Evolutionary conservation across 2,329 filamentous ascomycete genomes (phyloP), one percentile per base, ranked within the genome.

Genomic region (Reticulascus tulasneorum): DNA sequence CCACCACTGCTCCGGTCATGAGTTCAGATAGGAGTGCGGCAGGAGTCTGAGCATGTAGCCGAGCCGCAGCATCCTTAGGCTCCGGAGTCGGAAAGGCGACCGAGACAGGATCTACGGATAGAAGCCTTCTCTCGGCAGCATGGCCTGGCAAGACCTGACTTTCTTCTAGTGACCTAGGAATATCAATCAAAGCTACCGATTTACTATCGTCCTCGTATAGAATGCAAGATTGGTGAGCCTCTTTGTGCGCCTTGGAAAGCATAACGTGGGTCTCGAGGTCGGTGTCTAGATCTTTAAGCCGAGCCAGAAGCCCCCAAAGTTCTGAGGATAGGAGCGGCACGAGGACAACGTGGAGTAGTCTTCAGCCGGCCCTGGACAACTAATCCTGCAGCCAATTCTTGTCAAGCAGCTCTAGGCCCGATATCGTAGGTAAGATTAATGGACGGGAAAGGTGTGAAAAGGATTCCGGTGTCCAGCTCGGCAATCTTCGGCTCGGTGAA

Each of bases 121-220:
- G 46, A 29, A 79, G 59, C 37, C 65, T 10, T 25, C 28, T 40
- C 26, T 36, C 40, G 37, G 28, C 32, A 33, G 31, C 40, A 22
- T 64, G 48, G 20, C 58, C 59, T 7, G 61, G 53, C 10, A 63
- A 61, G 22, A 70, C 67, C 58, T 89, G 85, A 13, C 76, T 77
- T 41, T 77, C 67, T 46, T 84, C 79, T 24, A 89, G 74, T 2
- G 85, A 86, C 13, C 68, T 64, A 17, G 85, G 84, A 29, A 88
- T 75, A 50, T 90, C 85, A 33, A 89, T 56, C 18, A 88, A 55
- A 16, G 77, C 64, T 35, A 82, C 58, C 29, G 71, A 34, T 9
- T 15, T 32, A 23, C 17, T 26, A 18, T 45, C 32, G 18, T 43
- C 29, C 5, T 25, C 28, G n/a, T 36, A 48, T 42, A 45, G 11